A percentile compares a stretch with the other conserved stretches of the same genome.
These are phyloP conservation scores for Viridothelium virens DNA, from an alignment of 495 filamentous ascomycete genomes.

Conservation along the genomic window DNA sequence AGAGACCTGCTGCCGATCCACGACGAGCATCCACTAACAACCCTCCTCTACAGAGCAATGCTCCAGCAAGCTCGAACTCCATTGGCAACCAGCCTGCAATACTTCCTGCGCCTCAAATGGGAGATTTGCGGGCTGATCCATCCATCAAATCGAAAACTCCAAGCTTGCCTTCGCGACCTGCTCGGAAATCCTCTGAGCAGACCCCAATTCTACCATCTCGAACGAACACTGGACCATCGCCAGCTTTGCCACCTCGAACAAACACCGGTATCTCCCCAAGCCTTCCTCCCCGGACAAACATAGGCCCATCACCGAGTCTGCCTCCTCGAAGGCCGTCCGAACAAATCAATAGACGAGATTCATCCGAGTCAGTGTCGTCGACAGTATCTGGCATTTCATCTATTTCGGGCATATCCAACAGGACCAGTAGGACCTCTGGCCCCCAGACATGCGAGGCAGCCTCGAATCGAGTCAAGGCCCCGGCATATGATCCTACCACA, in stretches of 20 bases:
- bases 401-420: constrained; percentile 27
- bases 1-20: constrained; percentile 1
- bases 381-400: constrained; percentile 29
- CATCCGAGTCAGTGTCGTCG: constrained; percentile 33
- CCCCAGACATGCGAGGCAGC: constrained; percentile 13
- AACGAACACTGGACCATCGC: constrained; percentile 39
- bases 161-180: constrained; percentile 41
- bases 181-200: constrained; percentile 25
- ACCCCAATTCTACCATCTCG: constrained; percentile 45
- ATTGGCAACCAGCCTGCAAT: constrained; percentile 44
- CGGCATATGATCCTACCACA: constrained; percentile 34
- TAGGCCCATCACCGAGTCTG: constrained; percentile 31
- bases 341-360: constrained; percentile 25
- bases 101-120: constrained; percentile 31
- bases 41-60: constrained; percentile 29
- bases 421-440: constrained; percentile 22
- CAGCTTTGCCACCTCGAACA: constrained; percentile 36
- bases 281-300: constrained; percentile 13
- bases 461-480: constrained; percentile 27
- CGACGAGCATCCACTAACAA: constrained; percentile 5
- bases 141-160: constrained; percentile 32
- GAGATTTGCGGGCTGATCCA: constrained; percentile 19
- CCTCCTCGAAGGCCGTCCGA: constrained; percentile 27
- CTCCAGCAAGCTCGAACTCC: constrained; percentile 28
- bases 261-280: constrained; percentile 34